Evolutionary conservation across 2,329 filamentous ascomycete genomes (phyloP), one percentile per base, ranked within the genome.

Genomic region (Seiridium unicorne): DNA sequence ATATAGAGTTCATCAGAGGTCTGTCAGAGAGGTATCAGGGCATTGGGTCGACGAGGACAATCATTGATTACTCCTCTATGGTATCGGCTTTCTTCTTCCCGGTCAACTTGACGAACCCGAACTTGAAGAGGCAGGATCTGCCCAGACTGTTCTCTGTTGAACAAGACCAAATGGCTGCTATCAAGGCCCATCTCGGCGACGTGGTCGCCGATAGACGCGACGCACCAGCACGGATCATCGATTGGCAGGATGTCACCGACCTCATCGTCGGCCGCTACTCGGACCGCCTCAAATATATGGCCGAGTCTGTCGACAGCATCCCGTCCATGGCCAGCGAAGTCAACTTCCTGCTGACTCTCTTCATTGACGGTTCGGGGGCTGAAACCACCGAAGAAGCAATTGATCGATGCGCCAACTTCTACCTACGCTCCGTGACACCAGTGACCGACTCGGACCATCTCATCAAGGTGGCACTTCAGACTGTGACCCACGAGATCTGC

Each of bases 211-310:
- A 58, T 1, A 48, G 76, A 53, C 61, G 57, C 13, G 57, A 54
- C 42, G 35, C 34, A 7, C 32, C 18, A 8, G 18, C 35, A 61
- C 26, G 10, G 31, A 1, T 61, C 67, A 58, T 73, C 51, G 68
- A 86, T 64, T 87, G 84, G 85, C 85, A 86, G 66, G 74, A 70
- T 0, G 71, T 84, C 3, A 74, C 77, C 1, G 84, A 87, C 62
- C 79, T 84, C 78, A 74, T 87, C n/a, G 74, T 86, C 3, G 68
- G 72, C 5, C 76, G 83, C 3, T 88, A 86, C 66, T 77, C 78
- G 3, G 69, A 77, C 40, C 73, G 79, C n/a, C 70, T 87, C 38
- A 53, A 48, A 9, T 62, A 70, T n/a, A 62, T 68, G 13, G 59
- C 59, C 4, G 67, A 68, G 36, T 46, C 40, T 10, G 54, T 58